Conservation (phyloP, 2,329 filamentous ascomycete species). For the Pseudogymnoascus sp. region DNA sequence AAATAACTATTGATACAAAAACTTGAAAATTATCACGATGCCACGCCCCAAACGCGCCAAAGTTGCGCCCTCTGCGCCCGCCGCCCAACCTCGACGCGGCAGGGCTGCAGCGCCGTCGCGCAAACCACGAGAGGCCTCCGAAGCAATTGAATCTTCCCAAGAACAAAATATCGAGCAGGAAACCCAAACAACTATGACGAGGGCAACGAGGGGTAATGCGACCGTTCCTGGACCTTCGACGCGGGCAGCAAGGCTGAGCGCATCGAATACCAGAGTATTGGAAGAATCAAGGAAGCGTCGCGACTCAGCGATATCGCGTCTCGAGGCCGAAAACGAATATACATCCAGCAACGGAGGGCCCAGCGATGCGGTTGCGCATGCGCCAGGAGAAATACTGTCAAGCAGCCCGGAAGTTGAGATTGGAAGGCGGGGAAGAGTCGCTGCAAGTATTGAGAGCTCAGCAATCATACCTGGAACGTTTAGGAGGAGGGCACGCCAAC, state of each 20-base stretch:
- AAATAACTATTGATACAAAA: constrained; percentile 5
- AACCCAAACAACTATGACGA: constrained; percentile 14
- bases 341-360: constrained; percentile 26
- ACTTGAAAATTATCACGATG: constrained; percentile 20
- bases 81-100: constrained; percentile 14
- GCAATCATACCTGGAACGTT: constrained; percentile 47
- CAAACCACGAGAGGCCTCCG: background rate
- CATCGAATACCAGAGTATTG: constrained; percentile 7
- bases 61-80: constrained; percentile 27
- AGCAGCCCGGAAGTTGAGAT: constrained; percentile 28
- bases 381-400: constrained; percentile 21
- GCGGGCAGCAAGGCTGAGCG: background rate
- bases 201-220: background rate
- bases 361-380: constrained; percentile 17
- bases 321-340: constrained; percentile 10
- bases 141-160: constrained; percentile 21
- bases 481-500: constrained; percentile 51
- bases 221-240: background rate
- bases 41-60: constrained; percentile 32
- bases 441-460: constrained; percentile 36
- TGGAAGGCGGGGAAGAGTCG: constrained; percentile 14
- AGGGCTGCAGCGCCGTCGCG: constrained; percentile 14
- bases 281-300: constrained; percentile 2
- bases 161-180: constrained; percentile 30
- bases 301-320: constrained; percentile 12